Evolutionary conservation across 208 protist species (phyloP), one percentile per base, ranked within the genome.

Genomic region (Histomonas meleagridis): DNA sequence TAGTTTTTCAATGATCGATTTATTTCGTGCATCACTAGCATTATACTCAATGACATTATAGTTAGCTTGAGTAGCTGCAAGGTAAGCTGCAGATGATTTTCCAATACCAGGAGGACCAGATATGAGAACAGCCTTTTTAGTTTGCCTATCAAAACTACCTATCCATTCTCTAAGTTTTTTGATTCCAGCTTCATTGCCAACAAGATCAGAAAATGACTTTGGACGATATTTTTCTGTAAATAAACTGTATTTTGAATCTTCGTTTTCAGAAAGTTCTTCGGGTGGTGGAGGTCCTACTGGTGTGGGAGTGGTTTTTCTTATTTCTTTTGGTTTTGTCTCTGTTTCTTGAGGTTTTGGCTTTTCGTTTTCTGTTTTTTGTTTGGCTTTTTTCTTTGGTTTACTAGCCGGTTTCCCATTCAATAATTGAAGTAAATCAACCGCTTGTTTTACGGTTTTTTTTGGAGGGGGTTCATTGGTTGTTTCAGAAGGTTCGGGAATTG

Each of bases 61-160:
- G 3, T 97, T 98, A 21, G 94, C 92, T 81, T 96, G 95, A 0
- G 79, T 92, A 12, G 95, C 96, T 1, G 98, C 95, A 18, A 99
- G 92, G 57, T 96, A 94, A 4, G 98, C 98, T 0, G 97, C 94
- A 0, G 97, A 97, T 32, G 98, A 99, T 95, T 99, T 99, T 90
- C 98, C 98, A 57, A 99, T 97, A 14, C 98, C 98, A 0, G 98
- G 98, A 1, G 97, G 96, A 10, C 98, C 98, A 12, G 95, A 96
- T n/a, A 97, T 62, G 0, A 97, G 92, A 35, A 91, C 94, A 1
- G 95, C 94, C 76, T 94, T 95, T 53, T 93, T 94, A 93, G 48
- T 65, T 91, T 48, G 43, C 91, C 91, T 93, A 10, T 97, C 91
- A 95, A 97, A 99, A 72, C 70, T 93, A 21, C 94, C 92, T 1